Base-by-base conservation (phyloP, 2,329 filamentous ascomycete genomes). In the Cadophora sp. region DNA sequence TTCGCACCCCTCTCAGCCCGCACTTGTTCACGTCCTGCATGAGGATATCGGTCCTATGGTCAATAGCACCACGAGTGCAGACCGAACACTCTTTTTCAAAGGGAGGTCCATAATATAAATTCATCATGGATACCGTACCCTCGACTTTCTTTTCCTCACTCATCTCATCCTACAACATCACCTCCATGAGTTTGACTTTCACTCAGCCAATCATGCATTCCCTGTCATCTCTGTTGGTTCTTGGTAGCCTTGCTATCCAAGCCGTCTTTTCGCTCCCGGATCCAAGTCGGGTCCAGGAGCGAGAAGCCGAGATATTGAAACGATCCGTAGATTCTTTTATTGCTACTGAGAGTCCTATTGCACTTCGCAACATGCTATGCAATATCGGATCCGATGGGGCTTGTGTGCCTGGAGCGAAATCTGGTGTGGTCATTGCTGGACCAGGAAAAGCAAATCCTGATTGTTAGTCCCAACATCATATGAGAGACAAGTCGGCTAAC, bases 331-430 rank as follows among this genome's bases (percentile, higher is more conserved):
- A 86, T 71, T 79, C 80, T 37, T 90, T 86, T 76, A 81, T 90
- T 71, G 76, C 81, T 34, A 81, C 80, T 0, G 83, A 89, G 76
- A 83, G 80, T 19, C 81, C 84, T 8, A 81, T 87, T 72, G 85
- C 87, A 2, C 74, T 87, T 31, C 76, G 79, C 11, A 80, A 84
- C 67, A 79, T 89, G 29, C 77, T 89, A 46, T 87, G 85, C 79
- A 90, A 89, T 74, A 88, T 90, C 70, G 87, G 88, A 3, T 77
- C 85, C 11, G 77, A 77, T 65, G 87, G 87, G 29, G 85, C 84
- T 71, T 79, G 84, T 70, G 81, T 82, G 19, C 68, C 77, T 11
- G 84, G 83, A 1, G 86, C 83, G 4, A 78, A 75, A 40, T 75
- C 83, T 1, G 87, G 87, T 3, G 75, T 85, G 40, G 85, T 89